These are phyloP conservation scores for Aspergillus intermedius DNA, from an alignment of 2,329 filamentous ascomycete genomes.

Conservation along the genomic window DNA sequence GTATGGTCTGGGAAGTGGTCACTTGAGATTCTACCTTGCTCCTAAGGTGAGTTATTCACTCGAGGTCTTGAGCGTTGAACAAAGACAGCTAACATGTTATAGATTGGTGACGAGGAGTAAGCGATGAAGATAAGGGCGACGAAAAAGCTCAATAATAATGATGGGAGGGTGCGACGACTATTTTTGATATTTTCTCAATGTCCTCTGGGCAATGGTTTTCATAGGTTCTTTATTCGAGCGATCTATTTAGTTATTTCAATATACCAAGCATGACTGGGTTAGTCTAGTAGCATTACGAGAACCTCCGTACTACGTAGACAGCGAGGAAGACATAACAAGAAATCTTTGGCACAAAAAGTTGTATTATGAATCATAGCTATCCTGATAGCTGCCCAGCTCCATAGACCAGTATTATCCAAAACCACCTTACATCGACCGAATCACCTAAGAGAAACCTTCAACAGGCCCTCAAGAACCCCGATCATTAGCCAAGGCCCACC, in stretches of 20 bases:
- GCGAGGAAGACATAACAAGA: too few relatives aligned
- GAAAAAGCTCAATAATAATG: conserved; percentile 20
- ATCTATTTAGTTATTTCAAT: conserved; percentile 1
- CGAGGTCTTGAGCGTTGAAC: not conserved
- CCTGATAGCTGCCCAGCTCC: not conserved
- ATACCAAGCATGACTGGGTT: conserved; percentile 10
- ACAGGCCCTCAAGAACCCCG: conserved; percentile 12
- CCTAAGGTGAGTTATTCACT: conserved; percentile 66
- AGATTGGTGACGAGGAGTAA: conserved; percentile 59
- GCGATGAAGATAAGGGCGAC: conserved; percentile 4
- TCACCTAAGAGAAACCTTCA: conserved; percentile 12
- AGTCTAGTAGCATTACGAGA: not conserved
- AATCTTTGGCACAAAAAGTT: not conserved
- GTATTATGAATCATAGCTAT: not conserved
- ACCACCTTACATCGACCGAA: not conserved
- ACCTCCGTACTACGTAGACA: too few relatives aligned
- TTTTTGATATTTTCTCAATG: not conserved
- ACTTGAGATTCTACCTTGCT: conserved; percentile 93
- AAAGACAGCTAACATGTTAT: not conserved
- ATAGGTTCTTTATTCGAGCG: conserved; percentile 19
- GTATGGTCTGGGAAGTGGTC: conserved; percentile 77
- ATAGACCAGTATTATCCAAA: not conserved
- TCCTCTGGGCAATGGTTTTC: conserved; percentile 44
- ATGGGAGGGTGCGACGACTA: conserved; percentile 10
- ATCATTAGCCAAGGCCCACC: conserved; percentile 31